These are phyloP conservation scores for Drechslerella dactyloides DNA, from an alignment of 2,329 filamentous ascomycete species.

Conservation along the genomic window DNA sequence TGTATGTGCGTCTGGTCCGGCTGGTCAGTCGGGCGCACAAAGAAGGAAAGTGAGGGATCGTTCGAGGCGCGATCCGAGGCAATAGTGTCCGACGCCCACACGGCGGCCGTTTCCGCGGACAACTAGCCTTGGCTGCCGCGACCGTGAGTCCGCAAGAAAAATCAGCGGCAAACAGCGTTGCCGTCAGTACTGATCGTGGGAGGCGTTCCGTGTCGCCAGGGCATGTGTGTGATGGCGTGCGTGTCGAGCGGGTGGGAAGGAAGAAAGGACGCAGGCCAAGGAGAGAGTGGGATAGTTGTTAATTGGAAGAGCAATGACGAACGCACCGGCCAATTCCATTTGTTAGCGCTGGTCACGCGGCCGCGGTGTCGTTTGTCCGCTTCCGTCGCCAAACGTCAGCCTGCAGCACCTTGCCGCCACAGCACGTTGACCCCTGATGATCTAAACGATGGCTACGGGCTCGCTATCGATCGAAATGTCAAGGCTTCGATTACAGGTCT, in stretches of 20 bases:
- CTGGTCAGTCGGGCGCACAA: not conserved
- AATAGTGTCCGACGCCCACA: not conserved
- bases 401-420: conserved; percentile 15
- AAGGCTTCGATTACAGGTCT: too few species aligned
- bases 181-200: not conserved
- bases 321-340: not conserved
- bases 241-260: not conserved
- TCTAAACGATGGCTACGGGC: not conserved
- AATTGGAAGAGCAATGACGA: not conserved
- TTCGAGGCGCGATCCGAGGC: conserved; percentile 1
- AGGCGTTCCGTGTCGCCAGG: not conserved
- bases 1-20: not conserved
- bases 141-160: not conserved
- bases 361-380: conserved; percentile 1
- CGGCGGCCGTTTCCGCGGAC: conserved; percentile 5
- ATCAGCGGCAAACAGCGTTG: not conserved
- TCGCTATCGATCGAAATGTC: too few species aligned
- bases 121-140: not conserved
- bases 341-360: conserved; percentile 39
- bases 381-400: conserved; percentile 24
- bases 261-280: not conserved
- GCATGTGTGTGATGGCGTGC: not conserved
- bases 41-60: not conserved
- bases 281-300: not conserved
- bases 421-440: conserved; percentile 24